Evolutionary conservation across 148 eudicot genomes (phyloP), one percentile per base, ranked within the genome.

Genomic region (Vaccinium darrowii): DNA sequence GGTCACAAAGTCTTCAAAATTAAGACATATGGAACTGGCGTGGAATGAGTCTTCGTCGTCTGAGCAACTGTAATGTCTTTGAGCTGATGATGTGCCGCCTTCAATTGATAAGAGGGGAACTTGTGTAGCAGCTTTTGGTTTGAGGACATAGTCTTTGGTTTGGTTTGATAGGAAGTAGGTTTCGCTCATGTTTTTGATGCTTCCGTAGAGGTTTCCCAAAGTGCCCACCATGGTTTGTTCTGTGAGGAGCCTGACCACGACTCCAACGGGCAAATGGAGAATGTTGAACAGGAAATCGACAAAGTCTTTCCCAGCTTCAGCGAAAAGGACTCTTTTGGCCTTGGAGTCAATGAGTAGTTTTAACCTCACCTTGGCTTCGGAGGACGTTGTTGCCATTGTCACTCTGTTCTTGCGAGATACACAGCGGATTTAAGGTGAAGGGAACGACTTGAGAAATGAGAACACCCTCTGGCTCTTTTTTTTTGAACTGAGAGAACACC

Each of bases 301-400:
- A 9, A 89, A 87, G 10, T 85, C 89, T 12, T 85, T 87, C 1
- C 88, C 84, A 3, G 88, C 86, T 73, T 87, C 91, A 0, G 91
- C 89, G 1, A 86, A 89, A 12, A 87, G 79, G 5, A 89, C 89
- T 79, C 79, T 89, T 3, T 84, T 84, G 2, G 83, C 36, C 36
- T 88, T 76, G 7, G 71, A 76, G 84, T 86, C 90, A 0, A 90
- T 60, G 0, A 86, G 4, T 2, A 88, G 74, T 75, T 88, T 90
- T 51, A 90, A 13, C 39, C 53, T 84, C 53, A 79, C 50, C 11
- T 30, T 79, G 52, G 81, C 15, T 12, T 13, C 15, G 15, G 14
- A 9, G 57, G 52, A 30, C 0, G 30, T 8, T 15, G 57, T 12
- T 12, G 57, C 57, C 57, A 54, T 54, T 51, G 54, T 51, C 9